Percentiles rank a stretch among this genome's conserved stretches.
Evolutionary conservation across 306 rosid species (phyloP).

Genomic region (Ormosia emarginata): DNA sequence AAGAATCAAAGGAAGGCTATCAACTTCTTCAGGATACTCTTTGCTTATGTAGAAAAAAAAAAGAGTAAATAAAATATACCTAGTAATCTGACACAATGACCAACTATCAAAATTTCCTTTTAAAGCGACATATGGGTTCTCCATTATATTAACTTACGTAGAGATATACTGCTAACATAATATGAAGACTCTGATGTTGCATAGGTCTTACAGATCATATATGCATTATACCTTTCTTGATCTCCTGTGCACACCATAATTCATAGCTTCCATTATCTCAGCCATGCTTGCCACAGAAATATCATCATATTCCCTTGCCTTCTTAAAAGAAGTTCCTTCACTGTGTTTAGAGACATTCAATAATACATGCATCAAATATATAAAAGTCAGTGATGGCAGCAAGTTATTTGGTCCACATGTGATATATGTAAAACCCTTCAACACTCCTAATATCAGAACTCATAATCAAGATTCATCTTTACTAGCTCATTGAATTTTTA

Average conservation of each 20-base stretch:
- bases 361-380: not conserved
- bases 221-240: constrained; percentile 49
- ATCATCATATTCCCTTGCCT: constrained; percentile 52
- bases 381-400: not conserved
- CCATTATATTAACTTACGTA: not conserved
- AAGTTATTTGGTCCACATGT: not conserved
- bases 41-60: not conserved
- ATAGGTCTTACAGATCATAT: not conserved
- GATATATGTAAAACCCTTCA: not conserved
- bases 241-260: constrained; percentile 57
- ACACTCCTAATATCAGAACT: not conserved
- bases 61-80: not conserved
- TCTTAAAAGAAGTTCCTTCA: constrained; percentile 48
- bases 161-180: not conserved
- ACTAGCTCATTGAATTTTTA: not conserved
- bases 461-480: not conserved
- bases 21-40: not conserved
- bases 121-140: not conserved
- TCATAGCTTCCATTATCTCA: constrained; percentile 72
- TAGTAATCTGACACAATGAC: not conserved
- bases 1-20: not conserved
- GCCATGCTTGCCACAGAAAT: constrained; percentile 50
- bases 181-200: not conserved
- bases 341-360: constrained; percentile 28
- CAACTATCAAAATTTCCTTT: not conserved